Base-by-base conservation (phyloP, 202 grass and related monocot species). In the Elaeis oleifera region DNA sequence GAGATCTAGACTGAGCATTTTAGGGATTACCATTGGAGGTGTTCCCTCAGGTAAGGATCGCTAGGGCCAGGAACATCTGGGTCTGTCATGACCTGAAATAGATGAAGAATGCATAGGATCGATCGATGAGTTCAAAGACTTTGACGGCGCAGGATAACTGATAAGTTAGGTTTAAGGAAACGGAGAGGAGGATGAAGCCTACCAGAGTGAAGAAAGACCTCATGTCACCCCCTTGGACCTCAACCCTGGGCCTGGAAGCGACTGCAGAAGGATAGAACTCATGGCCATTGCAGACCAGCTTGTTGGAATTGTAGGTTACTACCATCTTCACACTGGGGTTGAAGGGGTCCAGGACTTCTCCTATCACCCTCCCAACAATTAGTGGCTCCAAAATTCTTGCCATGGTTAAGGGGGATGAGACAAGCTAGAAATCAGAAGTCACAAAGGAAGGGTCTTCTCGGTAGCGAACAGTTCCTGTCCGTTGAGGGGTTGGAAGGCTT, bases 181-280 rank as follows among this genome's bases (percentile, higher is more conserved):
- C 6, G 20, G 20, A 6, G 8, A 14, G 29, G 15, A 8, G 23
- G 56, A 3, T 72, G 25, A 21, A 66, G 49, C 23, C 8, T 85
- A 96, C 92, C 82, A 96, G 74, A 68, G 92, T 96, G 79, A 96
- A 96, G 50, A 81, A 83, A 23, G 91, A 88, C 19, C 91, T 68
- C 60, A 96, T 44, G 69, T 89, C 91, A 54, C 56, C 87, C 18
- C 67, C 84, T 75, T 73, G 84, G 56, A 96, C 74, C 73, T 91
- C 79, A 27, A 96, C 92, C 58, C 69, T 76, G 71, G 92, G 92
- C 58, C 80, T 90, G 13, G 71, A 81, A 23, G 17, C 68, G 50
- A 83, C 71, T 57, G 77, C 57, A 36, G 91, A 96, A n/a, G 91
- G 91, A 73, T 74, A 91, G 68, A 96, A 76, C 68, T 96, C 84